These are phyloP conservation scores for Blastocystis sp. DNA, from an alignment of 352 stramenopile genomes.

Conservation along the genomic window DNA sequence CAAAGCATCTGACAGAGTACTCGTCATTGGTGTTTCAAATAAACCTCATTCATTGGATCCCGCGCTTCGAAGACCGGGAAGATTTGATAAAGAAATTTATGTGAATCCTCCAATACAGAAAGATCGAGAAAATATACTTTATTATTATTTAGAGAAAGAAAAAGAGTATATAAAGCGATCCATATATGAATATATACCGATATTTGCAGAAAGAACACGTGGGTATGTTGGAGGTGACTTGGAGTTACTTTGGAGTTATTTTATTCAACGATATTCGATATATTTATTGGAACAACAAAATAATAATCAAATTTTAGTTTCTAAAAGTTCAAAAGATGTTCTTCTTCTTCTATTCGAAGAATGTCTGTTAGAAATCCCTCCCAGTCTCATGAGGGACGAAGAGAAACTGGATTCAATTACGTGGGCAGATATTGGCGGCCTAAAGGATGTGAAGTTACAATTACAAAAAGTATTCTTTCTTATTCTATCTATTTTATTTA, in stretches of 20 bases:
- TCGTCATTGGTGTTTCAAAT: slow-evolving; percentile 78
- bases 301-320: too few relatives aligned
- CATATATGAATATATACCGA: slow-evolving; percentile 52
- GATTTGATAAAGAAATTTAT: slow-evolving; percentile 84
- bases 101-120: slow-evolving; percentile 74
- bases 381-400: slow-evolving; percentile 4
- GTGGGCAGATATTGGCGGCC: slow-evolving; percentile 84
- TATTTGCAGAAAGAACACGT: slow-evolving; percentile 70
- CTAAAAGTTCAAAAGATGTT: too few relatives aligned
- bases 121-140: slow-evolving; percentile 69
- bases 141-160: slow-evolving; percentile 56
- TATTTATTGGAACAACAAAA: neutral
- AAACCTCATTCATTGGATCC: slow-evolving; percentile 77
- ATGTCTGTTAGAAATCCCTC: neutral
- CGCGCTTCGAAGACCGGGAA: slow-evolving; percentile 69
- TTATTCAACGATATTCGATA: neutral
- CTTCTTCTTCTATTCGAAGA: neutral
- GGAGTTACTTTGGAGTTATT: slow-evolving; percentile 48
- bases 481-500: too few relatives aligned
- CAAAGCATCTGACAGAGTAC: slow-evolving; percentile 61
- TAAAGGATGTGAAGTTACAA: slow-evolving; percentile 82
- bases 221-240: slow-evolving; percentile 74
- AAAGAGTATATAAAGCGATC: slow-evolving; percentile 24
- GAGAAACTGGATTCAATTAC: slow-evolving; percentile 30
- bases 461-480: slow-evolving; percentile 55